Evolutionary conservation across 2,329 filamentous ascomycete genomes (phyloP).

Genomic region (Venturia effusa): DNA sequence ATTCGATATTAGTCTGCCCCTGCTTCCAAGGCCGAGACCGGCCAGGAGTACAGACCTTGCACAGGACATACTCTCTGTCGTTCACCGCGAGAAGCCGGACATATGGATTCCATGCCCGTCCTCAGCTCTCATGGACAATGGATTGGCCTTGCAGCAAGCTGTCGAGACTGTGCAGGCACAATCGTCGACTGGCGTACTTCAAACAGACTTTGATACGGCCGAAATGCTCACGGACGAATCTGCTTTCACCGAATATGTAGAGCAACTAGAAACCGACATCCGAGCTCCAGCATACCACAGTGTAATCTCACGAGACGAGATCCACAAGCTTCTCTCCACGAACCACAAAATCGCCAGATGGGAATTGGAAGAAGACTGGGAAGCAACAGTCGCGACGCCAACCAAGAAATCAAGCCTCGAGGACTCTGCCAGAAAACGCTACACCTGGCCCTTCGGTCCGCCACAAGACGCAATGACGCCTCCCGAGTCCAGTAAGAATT

Average conservation of each 20-base stretch:
- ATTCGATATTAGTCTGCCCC: background rate
- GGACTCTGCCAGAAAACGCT: background rate
- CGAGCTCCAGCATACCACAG: background rate
- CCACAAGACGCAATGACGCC: background rate
- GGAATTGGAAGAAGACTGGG: background rate
- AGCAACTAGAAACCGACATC: slow-evolving; percentile 1
- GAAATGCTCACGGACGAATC: slow-evolving; percentile 6
- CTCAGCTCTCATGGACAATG: background rate
- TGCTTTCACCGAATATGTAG: slow-evolving; percentile 1
- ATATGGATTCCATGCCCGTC: slow-evolving; percentile 3
- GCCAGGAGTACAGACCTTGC: background rate
- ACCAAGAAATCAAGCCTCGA: background rate
- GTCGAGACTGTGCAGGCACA: background rate
- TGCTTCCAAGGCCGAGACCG: background rate
- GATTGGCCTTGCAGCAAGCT: background rate
- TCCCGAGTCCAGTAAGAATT: background rate
- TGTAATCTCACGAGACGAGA: slow-evolving; percentile 1
- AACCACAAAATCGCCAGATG: background rate
- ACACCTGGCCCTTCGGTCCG: background rate
- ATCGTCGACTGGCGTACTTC: background rate
- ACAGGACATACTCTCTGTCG: background rate
- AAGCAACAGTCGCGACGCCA: background rate
- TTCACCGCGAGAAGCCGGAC: background rate
- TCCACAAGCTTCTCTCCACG: background rate
- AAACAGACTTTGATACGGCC: background rate